Conservation (phyloP, 23 red algal genomes). For the Cyanidiococcus yangmingshanensis region DNA sequence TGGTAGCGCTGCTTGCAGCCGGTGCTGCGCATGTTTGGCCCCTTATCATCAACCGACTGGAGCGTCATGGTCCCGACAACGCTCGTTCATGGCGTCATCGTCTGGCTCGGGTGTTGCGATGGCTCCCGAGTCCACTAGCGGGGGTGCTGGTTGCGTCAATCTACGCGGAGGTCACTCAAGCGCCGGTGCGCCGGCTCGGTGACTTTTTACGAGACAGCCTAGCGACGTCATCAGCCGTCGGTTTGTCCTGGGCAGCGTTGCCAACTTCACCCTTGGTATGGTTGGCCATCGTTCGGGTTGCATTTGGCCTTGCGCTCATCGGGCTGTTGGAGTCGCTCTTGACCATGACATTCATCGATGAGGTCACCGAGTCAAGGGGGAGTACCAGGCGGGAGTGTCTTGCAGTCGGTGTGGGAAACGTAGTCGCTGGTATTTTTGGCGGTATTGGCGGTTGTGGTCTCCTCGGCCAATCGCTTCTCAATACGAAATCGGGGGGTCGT, state of each 20-base stretch:
- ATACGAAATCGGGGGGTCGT: slow-evolving; percentile 19
- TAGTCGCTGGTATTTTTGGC: background rate
- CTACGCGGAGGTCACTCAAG: background rate
- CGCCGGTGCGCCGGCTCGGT: background rate
- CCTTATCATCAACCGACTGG: background rate
- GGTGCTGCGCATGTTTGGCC: slow-evolving; percentile 8
- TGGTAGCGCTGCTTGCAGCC: background rate
- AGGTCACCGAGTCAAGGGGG: slow-evolving; percentile 8
- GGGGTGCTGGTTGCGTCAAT: background rate
- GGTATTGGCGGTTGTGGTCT: slow-evolving; percentile 21
- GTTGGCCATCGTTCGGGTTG: background rate
- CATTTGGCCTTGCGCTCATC: slow-evolving; percentile 20
- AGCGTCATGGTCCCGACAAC: background rate
- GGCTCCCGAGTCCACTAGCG: slow-evolving; percentile 15
- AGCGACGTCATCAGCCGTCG: background rate
- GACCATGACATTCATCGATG: slow-evolving; percentile 4
- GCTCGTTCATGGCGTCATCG: background rate
- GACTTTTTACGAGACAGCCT: slow-evolving; percentile 9
- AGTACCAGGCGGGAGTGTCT: slow-evolving; percentile 9
- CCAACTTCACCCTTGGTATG: background rate
- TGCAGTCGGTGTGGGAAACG: slow-evolving; percentile 13
- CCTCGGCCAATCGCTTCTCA: slow-evolving; percentile 12
- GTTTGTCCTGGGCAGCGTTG: background rate
- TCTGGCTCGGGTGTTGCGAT: background rate
- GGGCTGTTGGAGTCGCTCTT: slow-evolving; percentile 18